Evolutionary conservation across 2,329 filamentous ascomycete species (phyloP), one percentile per base, ranked within the genome.

Genomic region (Aureobasidium sp.): DNA sequence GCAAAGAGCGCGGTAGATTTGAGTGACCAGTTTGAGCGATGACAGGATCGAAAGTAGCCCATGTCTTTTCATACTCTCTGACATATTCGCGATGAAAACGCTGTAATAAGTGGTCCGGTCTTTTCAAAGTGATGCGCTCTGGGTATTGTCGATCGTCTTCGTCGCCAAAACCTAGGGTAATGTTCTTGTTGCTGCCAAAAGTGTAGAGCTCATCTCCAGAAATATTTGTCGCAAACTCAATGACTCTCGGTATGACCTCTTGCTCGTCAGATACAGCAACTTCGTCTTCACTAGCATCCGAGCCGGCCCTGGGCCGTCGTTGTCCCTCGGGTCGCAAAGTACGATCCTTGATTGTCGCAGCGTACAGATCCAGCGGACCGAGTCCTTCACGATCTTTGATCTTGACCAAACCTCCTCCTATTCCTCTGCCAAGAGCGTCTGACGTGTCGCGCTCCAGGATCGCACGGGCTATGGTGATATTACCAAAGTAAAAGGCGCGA

Each of bases 161-260:
- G 64, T 98, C 90, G n/a, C 90, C 90, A 56, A 97, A 85, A 1
- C 93, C 93, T 19, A 98, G 79, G 0, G 88, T 93, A 8, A 95
- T 71, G 61, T 98, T 98, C 64, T 93, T 94, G 70, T 96, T 98
- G 70, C 90, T 97, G 45, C 93, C 93, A 69, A 97, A 96, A 1
- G 89, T 85, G 63, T 89, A 97, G 1, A 96, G 73, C 64, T 98
- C 93, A 62, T 95, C 88, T 7, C 89, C 91, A 19, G 74, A 67
- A 22, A 84, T 70, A 21, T 57, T 44, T 22, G 25, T 37, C 14
- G 40, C 39, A 14, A 40, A 42, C 16, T 38, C 38, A 11, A 51
- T 45, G 37, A 68, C 64, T 1, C 63, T 62, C 4, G 32, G 62
- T 51, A 68, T 54, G 14, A 79, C 81, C 34, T 80, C 77, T 8